These are phyloP conservation scores for Cudoniella acicularis DNA, from an alignment of 495 filamentous ascomycete species.

Conservation along the genomic window DNA sequence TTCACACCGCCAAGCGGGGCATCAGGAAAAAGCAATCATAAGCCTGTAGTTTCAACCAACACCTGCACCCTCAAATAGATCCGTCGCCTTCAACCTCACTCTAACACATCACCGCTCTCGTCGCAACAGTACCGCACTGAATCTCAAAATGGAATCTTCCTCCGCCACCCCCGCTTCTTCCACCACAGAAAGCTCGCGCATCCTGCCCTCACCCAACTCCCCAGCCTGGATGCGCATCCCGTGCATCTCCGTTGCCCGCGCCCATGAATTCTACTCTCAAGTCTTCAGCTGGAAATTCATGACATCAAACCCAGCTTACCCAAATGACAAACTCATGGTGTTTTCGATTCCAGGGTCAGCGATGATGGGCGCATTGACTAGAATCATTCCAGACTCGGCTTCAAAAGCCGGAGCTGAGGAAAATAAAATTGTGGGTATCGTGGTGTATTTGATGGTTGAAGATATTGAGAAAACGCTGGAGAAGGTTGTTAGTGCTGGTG, in stretches of 20 bases:
- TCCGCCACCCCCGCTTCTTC: not conserved
- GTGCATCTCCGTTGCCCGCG: not conserved
- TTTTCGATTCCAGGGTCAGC: not conserved
- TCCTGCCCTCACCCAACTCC: not conserved
- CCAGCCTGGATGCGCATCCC: not conserved
- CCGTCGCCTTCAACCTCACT: too few species aligned
- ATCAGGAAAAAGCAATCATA: too few species aligned
- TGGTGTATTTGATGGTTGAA: conserved; percentile 6
- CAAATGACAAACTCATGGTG: not conserved
- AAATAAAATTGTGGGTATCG: not conserved
- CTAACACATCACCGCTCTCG: too few species aligned
- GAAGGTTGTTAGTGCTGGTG: not conserved
- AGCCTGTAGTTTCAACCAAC: too few species aligned
- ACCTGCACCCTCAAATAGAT: too few species aligned
- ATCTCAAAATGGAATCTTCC: not conserved
- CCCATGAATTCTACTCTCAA: not conserved
- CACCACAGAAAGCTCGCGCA: not conserved
- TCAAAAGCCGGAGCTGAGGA: not conserved
- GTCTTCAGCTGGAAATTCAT: not conserved
- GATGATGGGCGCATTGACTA: not conserved
- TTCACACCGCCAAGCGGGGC: too few species aligned
- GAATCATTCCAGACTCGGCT: too few species aligned
- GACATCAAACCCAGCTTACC: not conserved
- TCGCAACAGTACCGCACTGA: too few species aligned
- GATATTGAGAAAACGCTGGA: conserved; percentile 5